These are phyloP conservation scores for Hordeum marinum DNA, from an alignment of 176 grass and related monocot genomes.

Conservation along the genomic window DNA sequence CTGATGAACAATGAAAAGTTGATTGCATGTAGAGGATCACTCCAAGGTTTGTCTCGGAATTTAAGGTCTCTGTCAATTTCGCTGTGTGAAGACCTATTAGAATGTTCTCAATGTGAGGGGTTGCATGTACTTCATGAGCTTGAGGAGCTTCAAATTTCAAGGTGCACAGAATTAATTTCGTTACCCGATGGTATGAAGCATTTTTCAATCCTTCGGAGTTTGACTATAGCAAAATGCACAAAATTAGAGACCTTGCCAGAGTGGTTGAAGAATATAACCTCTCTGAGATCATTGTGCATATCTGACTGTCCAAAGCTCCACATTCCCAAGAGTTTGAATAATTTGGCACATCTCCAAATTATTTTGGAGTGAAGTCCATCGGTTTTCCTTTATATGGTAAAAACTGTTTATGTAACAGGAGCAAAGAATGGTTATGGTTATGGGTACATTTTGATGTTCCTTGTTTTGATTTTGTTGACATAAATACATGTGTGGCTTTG, in stretches of 20 bases:
- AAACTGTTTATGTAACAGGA: background rate
- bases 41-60: background rate
- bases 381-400: background rate
- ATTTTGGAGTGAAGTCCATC: background rate
- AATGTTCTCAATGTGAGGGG: conserved; percentile 2
- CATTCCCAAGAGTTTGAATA: conserved; percentile 15
- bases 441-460: background rate
- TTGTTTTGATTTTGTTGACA: no score
- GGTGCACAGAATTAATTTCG: conserved; percentile 12
- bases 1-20: conserved; percentile 13
- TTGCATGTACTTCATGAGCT: conserved; percentile 8
- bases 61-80: conserved; percentile 1
- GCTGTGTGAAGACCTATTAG: conserved; percentile 1
- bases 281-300: conserved; percentile 15
- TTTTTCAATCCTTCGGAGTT: background rate
- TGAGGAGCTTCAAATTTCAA: conserved; percentile 15
- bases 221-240: conserved; percentile 9
- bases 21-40: conserved; percentile 1
- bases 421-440: background rate
- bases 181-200: background rate
- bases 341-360: conserved; percentile 6
- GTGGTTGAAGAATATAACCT: conserved; percentile 18
- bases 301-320: conserved; percentile 1
- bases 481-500: no score
- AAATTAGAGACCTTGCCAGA: conserved; percentile 10